phyloP scores from a whole-genome alignment of 1,284 basidiomycete species.

The Cronartium quercuum region DNA sequence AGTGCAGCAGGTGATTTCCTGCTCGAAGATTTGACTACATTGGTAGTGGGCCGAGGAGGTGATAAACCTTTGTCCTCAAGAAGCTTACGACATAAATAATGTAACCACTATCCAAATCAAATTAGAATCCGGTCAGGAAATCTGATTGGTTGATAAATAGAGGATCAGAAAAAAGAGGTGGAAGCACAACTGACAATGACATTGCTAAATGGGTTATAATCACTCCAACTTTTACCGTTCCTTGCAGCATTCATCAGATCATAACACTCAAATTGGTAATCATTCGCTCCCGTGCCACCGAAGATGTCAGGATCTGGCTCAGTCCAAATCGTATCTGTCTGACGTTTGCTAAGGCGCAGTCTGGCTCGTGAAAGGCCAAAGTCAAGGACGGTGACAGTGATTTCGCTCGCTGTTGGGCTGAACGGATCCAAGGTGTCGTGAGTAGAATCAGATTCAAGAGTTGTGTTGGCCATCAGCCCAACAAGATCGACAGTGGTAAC shows the following conservation, averaged over 20 bases:
- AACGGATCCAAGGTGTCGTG: neutral
- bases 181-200: slow-evolving; percentile 17
- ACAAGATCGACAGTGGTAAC: neutral
- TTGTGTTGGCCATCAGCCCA: neutral
- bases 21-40: neutral
- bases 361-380: slow-evolving; percentile 32
- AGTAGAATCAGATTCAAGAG: neutral
- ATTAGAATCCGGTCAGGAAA: too few relatives aligned
- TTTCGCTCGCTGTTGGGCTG: neutral
- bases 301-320: slow-evolving; percentile 37
- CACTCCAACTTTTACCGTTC: slow-evolving; percentile 11
- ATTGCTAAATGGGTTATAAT: slow-evolving; percentile 17
- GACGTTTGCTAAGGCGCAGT: neutral
- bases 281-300: slow-evolving; percentile 6
- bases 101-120: slow-evolving; percentile 25
- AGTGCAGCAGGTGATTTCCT: neutral
- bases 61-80: slow-evolving; percentile 25
- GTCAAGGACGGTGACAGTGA: slow-evolving; percentile 19
- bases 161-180: neutral
- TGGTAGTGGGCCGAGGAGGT: neutral
- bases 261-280: slow-evolving; percentile 38
- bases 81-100: slow-evolving; percentile 29
- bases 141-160: neutral
- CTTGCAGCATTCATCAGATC: slow-evolving; percentile 19
- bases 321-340: slow-evolving; percentile 10